Evolutionary conservation across 2,329 filamentous ascomycete species (phyloP).

Genomic region (Grosmannia huntii): DNA sequence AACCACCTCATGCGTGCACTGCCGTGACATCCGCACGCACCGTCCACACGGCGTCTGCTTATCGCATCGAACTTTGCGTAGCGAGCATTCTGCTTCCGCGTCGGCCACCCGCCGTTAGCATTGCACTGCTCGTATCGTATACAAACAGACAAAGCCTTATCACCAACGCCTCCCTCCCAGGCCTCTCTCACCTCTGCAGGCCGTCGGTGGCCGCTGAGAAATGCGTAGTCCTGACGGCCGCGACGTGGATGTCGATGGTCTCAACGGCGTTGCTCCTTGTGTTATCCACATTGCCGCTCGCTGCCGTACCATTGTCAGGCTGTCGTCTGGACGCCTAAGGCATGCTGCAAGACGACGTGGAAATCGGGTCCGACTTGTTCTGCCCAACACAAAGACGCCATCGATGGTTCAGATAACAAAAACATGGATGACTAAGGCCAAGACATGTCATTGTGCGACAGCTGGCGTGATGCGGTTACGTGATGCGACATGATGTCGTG

Average conservation of each 20-base stretch:
- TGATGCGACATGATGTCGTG: not conserved
- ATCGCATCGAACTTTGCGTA: constrained; percentile 8
- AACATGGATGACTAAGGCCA: not conserved
- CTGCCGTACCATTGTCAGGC: not conserved
- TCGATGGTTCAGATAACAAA: not conserved
- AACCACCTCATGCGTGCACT: constrained; percentile 9
- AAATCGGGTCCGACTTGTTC: not conserved
- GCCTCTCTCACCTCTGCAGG: constrained; percentile 1
- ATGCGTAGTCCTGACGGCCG: constrained; percentile 1
- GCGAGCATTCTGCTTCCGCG: constrained; percentile 5
- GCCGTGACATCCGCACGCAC: constrained; percentile 5
- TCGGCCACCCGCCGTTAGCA: not conserved
- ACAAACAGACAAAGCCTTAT: too few species aligned
- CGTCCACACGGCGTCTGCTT: constrained; percentile 8
- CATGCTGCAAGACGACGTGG: not conserved
- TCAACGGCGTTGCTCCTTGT: not conserved
- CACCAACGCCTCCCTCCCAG: not conserved
- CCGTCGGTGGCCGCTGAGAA: constrained; percentile 9
- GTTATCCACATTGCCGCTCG: not conserved
- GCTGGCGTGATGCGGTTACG: not conserved
- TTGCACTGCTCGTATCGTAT: not conserved
- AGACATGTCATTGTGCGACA: not conserved
- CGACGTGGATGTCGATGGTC: not conserved
- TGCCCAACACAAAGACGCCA: not conserved
- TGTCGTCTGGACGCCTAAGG: not conserved